phyloP scores from a whole-genome alignment of 768 basidiomycete species.

The Rhodocollybia butyracea region DNA sequence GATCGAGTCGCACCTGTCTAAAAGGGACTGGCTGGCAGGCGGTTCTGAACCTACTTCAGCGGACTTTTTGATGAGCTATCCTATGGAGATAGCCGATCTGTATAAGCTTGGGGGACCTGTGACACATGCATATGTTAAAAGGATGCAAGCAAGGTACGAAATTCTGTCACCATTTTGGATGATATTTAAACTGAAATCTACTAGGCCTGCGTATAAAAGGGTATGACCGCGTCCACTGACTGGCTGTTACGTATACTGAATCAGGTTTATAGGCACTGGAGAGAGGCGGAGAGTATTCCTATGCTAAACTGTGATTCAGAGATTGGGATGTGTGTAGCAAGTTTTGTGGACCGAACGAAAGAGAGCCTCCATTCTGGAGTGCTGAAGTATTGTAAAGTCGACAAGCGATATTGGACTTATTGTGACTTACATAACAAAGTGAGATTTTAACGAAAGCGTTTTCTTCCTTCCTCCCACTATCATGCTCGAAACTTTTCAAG shows the following conservation, averaged over 20 bases:
- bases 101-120: neutral
- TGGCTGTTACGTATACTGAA: neutral
- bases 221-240: neutral
- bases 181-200: too few species aligned
- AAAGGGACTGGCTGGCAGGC: slow-evolving; percentile 5
- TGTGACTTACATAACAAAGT: too few species aligned
- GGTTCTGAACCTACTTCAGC: slow-evolving; percentile 3
- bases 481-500: too few species aligned
- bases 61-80: slow-evolving; percentile 5
- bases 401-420: too few species aligned
- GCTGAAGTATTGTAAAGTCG: too few species aligned
- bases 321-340: neutral
- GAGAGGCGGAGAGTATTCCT: slow-evolving; percentile 2
- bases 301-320: slow-evolving; percentile 3
- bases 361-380: too few species aligned
- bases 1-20: slow-evolving; percentile 3
- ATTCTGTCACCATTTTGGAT: too few species aligned
- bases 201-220: slow-evolving; percentile 2
- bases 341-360: too few species aligned
- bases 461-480: too few species aligned
- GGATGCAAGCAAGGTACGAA: slow-evolving; percentile 3
- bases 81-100: too few species aligned
- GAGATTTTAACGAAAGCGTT: too few species aligned
- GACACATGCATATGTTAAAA: neutral
- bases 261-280: neutral